Evolutionary conservation across 1,284 basidiomycete species (phyloP).

Genomic region (Mycena sp.): DNA sequence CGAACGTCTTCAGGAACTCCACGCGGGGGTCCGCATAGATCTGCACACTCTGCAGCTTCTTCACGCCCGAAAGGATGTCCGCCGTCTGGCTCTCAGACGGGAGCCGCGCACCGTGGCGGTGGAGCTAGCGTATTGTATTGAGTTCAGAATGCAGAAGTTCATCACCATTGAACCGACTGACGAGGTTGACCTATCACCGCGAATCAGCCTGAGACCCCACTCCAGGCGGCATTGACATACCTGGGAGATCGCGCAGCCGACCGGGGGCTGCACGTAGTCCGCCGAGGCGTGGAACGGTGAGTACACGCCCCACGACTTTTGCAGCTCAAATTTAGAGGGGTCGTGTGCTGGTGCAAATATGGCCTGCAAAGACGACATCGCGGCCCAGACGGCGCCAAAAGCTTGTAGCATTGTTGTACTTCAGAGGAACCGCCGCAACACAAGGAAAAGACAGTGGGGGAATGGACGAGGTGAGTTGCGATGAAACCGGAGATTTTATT

Average conservation of each 20-base stretch:
- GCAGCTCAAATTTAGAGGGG: conserved; percentile 17
- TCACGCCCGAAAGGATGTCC: conserved; percentile 49
- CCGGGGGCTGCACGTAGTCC: conserved; percentile 15
- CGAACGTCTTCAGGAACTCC: conserved; percentile 68
- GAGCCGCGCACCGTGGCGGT: conserved; percentile 85
- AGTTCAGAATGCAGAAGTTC: not conserved
- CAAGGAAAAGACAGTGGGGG: too few relatives aligned
- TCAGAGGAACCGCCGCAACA: too few relatives aligned
- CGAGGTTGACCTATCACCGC: conserved; percentile 60
- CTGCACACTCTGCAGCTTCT: conserved; percentile 59
- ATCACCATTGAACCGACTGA: conserved; percentile 43
- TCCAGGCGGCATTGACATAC: not conserved
- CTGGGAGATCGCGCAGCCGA: conserved; percentile 23
- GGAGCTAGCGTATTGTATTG: conserved; percentile 61
- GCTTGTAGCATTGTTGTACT: not conserved
- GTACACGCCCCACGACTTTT: conserved; percentile 29
- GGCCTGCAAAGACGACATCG: conserved; percentile 48
- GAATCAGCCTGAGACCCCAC: not conserved
- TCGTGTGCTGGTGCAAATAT: conserved; percentile 44
- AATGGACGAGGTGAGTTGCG: too few relatives aligned
- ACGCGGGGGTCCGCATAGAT: conserved; percentile 59
- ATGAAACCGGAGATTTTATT: too few relatives aligned
- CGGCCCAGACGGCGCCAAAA: conserved; percentile 8
- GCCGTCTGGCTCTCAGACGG: conserved; percentile 66
- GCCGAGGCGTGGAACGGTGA: conserved; percentile 25